phyloP scores from a whole-genome alignment of 176 grass and related monocot genomes.

The Otatea glauca region DNA sequence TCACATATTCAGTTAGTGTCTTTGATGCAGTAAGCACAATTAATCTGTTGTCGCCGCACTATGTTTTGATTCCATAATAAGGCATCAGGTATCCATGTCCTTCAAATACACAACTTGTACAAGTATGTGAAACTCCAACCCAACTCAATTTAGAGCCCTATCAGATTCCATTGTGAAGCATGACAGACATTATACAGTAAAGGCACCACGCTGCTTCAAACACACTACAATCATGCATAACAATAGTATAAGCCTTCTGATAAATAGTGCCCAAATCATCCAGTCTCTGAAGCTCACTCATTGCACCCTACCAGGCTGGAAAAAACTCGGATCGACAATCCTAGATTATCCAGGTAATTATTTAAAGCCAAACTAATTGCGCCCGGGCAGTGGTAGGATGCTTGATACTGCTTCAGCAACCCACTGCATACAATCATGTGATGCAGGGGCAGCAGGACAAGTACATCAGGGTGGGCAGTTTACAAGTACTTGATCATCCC shows the following conservation, averaged over 20 bases:
- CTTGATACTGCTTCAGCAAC: constrained; percentile 24
- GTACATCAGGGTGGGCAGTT: background rate
- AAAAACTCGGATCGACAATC: constrained; percentile 43
- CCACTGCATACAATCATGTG: background rate
- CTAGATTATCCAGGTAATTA: constrained; percentile 40
- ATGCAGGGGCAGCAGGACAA: background rate
- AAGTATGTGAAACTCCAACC: background rate
- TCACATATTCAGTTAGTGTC: background rate
- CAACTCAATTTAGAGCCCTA: constrained; percentile 17
- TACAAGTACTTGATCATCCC: constrained; percentile 94
- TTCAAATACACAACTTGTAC: too few species aligned
- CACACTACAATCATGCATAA: background rate
- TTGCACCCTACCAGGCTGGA: constrained; percentile 30
- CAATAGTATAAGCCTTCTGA: background rate
- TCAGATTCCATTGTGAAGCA: constrained; percentile 2
- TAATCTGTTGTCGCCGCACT: background rate
- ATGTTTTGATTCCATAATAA: constrained; percentile 20
- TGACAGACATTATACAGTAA: constrained; percentile 42
- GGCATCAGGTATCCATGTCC: background rate
- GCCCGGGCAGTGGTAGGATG: background rate
- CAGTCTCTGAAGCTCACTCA: background rate
- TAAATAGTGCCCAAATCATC: background rate
- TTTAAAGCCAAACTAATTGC: constrained; percentile 17
- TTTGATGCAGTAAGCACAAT: constrained; percentile 17
- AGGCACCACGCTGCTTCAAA: constrained; percentile 27